phyloP scores from a whole-genome alignment of 495 filamentous ascomycete genomes.

The Penicillium verhagenii region DNA sequence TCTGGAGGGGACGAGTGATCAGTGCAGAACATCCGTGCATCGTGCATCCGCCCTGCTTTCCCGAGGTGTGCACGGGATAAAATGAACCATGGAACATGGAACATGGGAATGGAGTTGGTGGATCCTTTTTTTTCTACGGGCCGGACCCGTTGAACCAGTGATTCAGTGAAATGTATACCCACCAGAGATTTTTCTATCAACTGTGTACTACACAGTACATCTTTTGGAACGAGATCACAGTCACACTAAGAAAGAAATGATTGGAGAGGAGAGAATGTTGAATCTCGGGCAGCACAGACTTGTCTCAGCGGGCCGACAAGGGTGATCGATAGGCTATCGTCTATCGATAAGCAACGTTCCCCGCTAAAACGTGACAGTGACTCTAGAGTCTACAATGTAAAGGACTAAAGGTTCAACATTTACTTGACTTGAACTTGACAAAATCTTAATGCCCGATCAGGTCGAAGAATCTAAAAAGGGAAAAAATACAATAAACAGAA shows the following conservation, averaged over 20 bases:
- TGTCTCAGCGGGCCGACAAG: conserved; percentile 11
- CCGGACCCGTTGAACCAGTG: conserved; percentile 17
- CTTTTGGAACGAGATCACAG: too few species aligned
- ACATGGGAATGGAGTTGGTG: too few species aligned
- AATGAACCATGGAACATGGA: conserved; percentile 11
- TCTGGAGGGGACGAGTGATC: conserved; percentile 26
- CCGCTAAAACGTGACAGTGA: background rate
- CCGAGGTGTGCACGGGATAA: conserved; percentile 2
- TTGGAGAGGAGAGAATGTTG: conserved; percentile 13
- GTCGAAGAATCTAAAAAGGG: background rate
- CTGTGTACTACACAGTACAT: too few species aligned
- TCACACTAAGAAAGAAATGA: conserved; percentile 25
- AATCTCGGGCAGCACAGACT: conserved; percentile 15
- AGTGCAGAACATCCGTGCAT: conserved; percentile 24
- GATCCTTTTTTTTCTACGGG: conserved; percentile 23
- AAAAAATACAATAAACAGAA: conserved; percentile 1
- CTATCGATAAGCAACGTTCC: conserved; percentile 20
- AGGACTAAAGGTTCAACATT: too few species aligned
- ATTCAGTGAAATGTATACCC: too few species aligned
- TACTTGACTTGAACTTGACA: too few species aligned
- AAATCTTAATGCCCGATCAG: conserved; percentile 5
- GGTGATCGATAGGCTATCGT: conserved; percentile 30
- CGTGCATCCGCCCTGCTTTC: conserved; percentile 9
- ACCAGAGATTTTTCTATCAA: too few species aligned
- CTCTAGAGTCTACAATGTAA: too few species aligned